Base-by-base conservation (phyloP, 2,329 filamentous ascomycete species). In the Periconia digitata region DNA sequence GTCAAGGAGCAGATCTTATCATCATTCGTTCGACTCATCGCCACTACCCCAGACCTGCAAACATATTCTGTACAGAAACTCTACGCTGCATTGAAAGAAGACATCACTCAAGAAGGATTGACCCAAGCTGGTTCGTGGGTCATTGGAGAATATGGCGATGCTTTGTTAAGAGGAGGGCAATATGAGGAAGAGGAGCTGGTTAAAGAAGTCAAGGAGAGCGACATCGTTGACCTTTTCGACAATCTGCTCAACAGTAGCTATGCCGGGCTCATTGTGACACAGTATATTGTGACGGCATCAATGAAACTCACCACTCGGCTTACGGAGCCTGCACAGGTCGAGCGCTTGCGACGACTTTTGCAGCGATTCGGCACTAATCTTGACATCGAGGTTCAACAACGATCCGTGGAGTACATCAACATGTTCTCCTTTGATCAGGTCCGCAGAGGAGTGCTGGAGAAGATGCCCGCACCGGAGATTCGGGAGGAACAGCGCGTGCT, bases 1-100 rank as follows among this genome's bases (percentile, higher is more conserved):
- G 92, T 99, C 59, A 97, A 96, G 72, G 94, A 99, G 70, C 94
- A 95, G 61, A 99, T 99, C 51, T 74, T 99, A 49, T 96, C 94
- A 0, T 97, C 94, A 0, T 97, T 99, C 67, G 88, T 99, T 51
- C 88, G 95, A 41, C 83, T 99, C 2, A 92, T 99, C 55, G 94
- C 94, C 13, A 97, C 92, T 0, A 95, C 91, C 0, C 86, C 92
- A 0, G 94, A 99, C 60, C 78, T 97, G 34, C 94, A 99, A 72
- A 96, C 92, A 0, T 99, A 99, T 67, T 92, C 91, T 1, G 92
- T 92, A 4, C 94, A 96, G 67, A 99, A 97, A 72, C 79, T 99
- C 6, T 99, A 96, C 70, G 79, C 85, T 17, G 89, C 88, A 52
- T 76, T 99, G 46, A 96, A 94, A 71, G 94, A 95, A 58, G 94